Percentiles rank a stretch among this genome's conserved stretches.
Evolutionary conservation across 2,329 filamentous ascomycete species (phyloP).

Genomic region (Trichoderma harzianum): DNA sequence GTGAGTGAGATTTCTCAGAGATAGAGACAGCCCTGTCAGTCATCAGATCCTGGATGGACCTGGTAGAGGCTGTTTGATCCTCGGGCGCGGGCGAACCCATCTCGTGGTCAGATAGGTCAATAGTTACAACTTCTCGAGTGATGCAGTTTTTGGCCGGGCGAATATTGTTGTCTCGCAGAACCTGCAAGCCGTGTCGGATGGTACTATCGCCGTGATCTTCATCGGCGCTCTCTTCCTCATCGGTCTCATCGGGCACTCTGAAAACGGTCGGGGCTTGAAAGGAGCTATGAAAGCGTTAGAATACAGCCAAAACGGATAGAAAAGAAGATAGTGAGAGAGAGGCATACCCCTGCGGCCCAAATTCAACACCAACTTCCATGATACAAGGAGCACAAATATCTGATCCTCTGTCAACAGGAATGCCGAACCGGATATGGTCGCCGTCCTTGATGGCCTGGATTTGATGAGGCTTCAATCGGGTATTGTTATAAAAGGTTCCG

Average conservation of each 20-base stretch:
- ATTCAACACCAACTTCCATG: constrained; percentile 34
- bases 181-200: constrained; percentile 27
- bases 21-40: background rate
- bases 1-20: background rate
- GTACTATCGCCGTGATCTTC: constrained; percentile 23
- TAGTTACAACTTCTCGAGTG: background rate
- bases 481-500: constrained; percentile 47
- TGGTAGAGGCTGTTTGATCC: background rate
- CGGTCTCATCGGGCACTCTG: constrained; percentile 42
- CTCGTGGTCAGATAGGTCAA: constrained; percentile 27
- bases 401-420: constrained; percentile 33
- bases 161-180: constrained; percentile 30
- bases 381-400: constrained; percentile 38
- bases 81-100: background rate
- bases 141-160: constrained; percentile 23
- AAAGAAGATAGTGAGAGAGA: background rate
- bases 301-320: background rate
- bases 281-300: constrained; percentile 27
- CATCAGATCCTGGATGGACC: background rate
- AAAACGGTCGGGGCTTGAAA: constrained; percentile 33
- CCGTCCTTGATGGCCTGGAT: constrained; percentile 25
- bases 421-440: constrained; percentile 37
- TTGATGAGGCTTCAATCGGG: constrained; percentile 22
- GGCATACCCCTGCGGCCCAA: constrained; percentile 27
- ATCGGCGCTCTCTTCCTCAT: constrained; percentile 29